These are phyloP conservation scores for Stenocarpella maydis DNA, from an alignment of 2,329 filamentous ascomycete genomes.

Conservation along the genomic window DNA sequence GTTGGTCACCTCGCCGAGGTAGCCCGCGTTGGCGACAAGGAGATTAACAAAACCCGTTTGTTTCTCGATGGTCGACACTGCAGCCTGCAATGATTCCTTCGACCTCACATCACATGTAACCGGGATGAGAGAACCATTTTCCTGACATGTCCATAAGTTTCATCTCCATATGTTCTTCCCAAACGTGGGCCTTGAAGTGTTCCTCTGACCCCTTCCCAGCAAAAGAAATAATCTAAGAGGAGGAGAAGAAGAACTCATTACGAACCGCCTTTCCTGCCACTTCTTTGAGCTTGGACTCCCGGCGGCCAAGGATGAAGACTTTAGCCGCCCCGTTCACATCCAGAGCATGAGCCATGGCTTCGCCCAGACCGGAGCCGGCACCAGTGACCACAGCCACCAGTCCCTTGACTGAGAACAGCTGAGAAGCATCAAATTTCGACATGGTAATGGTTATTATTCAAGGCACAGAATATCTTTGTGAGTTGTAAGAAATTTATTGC, in stretches of 20 bases:
- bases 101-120: background rate
- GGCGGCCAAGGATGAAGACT: background rate
- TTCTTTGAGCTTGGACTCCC: background rate
- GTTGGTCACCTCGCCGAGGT: background rate
- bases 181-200: no score
- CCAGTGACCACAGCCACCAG: background rate
- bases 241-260: background rate
- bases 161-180: background rate
- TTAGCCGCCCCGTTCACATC: constrained; percentile 10
- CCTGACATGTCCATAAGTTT: background rate
- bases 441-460: background rate
- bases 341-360: background rate
- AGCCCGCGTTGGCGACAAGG: background rate
- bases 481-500: no score
- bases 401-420: background rate
- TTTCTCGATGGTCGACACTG: background rate
- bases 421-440: background rate
- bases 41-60: background rate
- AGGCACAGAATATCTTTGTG: background rate
- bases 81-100: background rate
- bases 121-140: constrained; percentile 1
- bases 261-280: background rate
- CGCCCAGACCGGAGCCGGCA: background rate
- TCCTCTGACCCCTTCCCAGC: accelerated
- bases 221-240: background rate